Percentiles rank a stretch among this genome's conserved stretches.
phyloP scores from a whole-genome alignment of 2,329 filamentous ascomycete species.

The Berkeleyomyces rouxiae region DNA sequence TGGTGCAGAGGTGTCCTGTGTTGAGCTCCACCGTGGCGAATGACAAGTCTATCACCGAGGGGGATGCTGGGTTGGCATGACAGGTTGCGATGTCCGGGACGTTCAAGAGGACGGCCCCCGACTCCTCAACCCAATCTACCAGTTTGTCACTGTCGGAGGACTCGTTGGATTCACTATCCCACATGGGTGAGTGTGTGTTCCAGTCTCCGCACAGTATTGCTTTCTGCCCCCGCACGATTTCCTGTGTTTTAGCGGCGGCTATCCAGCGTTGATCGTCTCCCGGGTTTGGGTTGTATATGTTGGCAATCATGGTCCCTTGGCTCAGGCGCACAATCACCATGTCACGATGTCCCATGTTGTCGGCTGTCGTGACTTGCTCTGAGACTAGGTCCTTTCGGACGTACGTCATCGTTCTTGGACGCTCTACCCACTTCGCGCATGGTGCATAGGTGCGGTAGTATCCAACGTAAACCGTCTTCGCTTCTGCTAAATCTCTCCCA shows the following conservation, averaged over 20 bases:
- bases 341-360: too few relatives aligned
- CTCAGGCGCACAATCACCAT: too few relatives aligned
- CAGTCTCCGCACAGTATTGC: background rate
- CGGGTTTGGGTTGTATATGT: background rate
- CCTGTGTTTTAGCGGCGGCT: background rate
- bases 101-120: background rate
- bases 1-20: background rate
- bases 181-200: background rate
- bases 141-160: background rate
- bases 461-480: too few relatives aligned
- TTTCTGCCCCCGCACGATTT: background rate
- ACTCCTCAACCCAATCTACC: background rate
- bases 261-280: background rate
- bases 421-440: too few relatives aligned
- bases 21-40: background rate
- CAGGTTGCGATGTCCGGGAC: background rate
- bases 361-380: too few relatives aligned
- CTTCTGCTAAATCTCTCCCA: too few relatives aligned
- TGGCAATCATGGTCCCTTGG: background rate
- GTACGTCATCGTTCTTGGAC: too few relatives aligned
- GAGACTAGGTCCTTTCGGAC: too few relatives aligned
- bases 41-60: background rate
- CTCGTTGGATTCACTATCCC: background rate
- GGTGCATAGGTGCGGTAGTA: too few relatives aligned
- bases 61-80: background rate